Evolutionary conservation across 2,329 filamentous ascomycete genomes (phyloP), one percentile per base, ranked within the genome.

Genomic region (Periglandula ipomoeae): DNA sequence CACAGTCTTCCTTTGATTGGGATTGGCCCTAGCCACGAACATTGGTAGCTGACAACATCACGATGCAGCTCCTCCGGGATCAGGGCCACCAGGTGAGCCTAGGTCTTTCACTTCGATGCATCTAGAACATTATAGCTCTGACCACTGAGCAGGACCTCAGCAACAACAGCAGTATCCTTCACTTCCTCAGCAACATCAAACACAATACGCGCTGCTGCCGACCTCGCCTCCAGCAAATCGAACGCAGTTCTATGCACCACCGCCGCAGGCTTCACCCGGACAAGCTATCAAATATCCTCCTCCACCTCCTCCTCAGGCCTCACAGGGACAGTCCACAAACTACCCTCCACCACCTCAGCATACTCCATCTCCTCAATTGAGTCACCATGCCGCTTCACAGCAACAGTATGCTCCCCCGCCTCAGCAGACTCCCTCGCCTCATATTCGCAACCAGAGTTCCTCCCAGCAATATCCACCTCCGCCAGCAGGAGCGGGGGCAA

Each of bases 161-260:
- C 58, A 53, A 39, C 58, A 52, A 35, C 56, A 58, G 42, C 54
- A 45, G 24, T 23, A 32, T 39, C 24, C 19, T 19, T 27, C 20
- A 37, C 34, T 32, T 19, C 42, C 42, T n/a, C 56, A 48, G 32
- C 57, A 53, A 27, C 56, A 58, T 13, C 58, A 70, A 51, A 68
- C 68, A 44, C 68, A 65, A 52, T 75, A 73, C 56, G 70, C 71
- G 41, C 65, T 67, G 43, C 72, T 72, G 17, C 71, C 73, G 26
- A 70, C 66, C 5, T 75, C 73, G 20, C 69, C 72, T 44, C 71
- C 73, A 3, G 68, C 70, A 38, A 67, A 66, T 58, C 67, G 68
- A 53, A 63, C 69, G 20, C 70, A 69, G 41, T 74, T 72, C 60
- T 74, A 72, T 43, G 65, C 71, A 47, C 54, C 54, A 22, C 53